Conservation (phyloP, 352 stramenopile species). For the Globisporangium abappressorium region DNA sequence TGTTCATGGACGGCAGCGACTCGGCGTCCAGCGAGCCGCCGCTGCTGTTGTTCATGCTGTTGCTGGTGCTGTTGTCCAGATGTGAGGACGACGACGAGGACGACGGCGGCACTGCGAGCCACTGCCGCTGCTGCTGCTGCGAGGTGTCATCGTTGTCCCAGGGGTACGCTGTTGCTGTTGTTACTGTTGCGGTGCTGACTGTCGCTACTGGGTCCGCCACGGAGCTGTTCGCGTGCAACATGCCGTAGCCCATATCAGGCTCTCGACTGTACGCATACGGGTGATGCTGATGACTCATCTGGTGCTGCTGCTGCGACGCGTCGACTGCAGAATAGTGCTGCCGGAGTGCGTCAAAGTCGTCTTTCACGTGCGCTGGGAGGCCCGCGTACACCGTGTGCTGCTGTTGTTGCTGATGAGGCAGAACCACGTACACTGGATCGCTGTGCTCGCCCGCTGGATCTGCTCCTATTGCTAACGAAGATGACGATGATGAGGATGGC, state of each 20-base stretch:
- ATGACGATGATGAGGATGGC: background rate
- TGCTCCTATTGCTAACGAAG: background rate
- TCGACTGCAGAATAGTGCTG: constrained; percentile 6
- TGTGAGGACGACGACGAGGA: background rate
- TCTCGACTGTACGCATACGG: background rate
- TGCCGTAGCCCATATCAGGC: background rate
- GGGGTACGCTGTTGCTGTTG: constrained; percentile 2
- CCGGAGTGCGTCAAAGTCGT: constrained; percentile 7
- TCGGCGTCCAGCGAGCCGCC: constrained; percentile 21
- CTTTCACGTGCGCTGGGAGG: background rate
- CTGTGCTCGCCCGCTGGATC: background rate
- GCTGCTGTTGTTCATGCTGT: background rate
- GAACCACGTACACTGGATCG: background rate
- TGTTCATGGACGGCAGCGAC: constrained; percentile 64
- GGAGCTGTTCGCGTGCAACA: constrained; percentile 1
- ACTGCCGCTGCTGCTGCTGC: constrained; percentile 13
- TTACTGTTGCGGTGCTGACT: background rate
- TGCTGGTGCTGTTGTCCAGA: background rate
- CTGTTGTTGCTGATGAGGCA: background rate
- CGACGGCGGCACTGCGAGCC: constrained; percentile 1
- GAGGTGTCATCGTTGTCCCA: constrained; percentile 6
- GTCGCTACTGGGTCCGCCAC: background rate
- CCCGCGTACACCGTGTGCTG: constrained; percentile 8
- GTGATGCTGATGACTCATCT: constrained; percentile 4
- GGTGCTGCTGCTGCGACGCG: background rate